phyloP scores from a whole-genome alignment of 179 eudicot genomes.

The Spergularia azorica region DNA sequence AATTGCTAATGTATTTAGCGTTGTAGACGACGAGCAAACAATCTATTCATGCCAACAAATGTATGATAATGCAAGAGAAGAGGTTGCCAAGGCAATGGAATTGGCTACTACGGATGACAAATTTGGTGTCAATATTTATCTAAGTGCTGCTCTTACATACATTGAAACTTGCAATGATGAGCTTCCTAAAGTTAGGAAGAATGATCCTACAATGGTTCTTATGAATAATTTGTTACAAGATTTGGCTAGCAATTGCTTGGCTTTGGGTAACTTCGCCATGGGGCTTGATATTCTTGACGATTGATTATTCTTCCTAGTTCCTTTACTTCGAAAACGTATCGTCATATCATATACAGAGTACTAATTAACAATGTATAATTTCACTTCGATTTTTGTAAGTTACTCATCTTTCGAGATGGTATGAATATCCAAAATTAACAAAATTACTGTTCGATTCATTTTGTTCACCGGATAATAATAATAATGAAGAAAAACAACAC shows the following conservation, averaged over 20 bases:
- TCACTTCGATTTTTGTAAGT: too few species aligned
- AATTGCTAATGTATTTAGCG: background rate
- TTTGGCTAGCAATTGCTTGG: constrained; percentile 25
- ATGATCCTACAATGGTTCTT: background rate
- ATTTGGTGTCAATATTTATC: constrained; percentile 29
- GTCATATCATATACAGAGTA: too few species aligned
- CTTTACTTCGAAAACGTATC: too few species aligned
- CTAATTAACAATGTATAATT: too few species aligned
- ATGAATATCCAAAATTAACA: too few species aligned
- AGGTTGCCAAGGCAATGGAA: constrained; percentile 24
- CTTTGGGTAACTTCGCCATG: constrained; percentile 23
- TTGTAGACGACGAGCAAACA: background rate
- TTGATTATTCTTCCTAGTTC: background rate
- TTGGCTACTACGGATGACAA: constrained; percentile 20
- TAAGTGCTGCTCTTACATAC: constrained; percentile 27
- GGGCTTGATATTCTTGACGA: background rate
- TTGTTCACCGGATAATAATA: too few species aligned
- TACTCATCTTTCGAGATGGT: too few species aligned
- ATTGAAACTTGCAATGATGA: constrained; percentile 30
- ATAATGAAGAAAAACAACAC: too few species aligned
- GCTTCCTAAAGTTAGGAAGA: background rate
- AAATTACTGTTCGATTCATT: too few species aligned
- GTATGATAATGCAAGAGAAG: constrained; percentile 34
- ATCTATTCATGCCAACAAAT: constrained; percentile 28
- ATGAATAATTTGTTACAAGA: constrained; percentile 10